Evolutionary conservation across 1,284 basidiomycete species (phyloP), one percentile per base, ranked within the genome.

Genomic region (Fomitopsis pinicola): DNA sequence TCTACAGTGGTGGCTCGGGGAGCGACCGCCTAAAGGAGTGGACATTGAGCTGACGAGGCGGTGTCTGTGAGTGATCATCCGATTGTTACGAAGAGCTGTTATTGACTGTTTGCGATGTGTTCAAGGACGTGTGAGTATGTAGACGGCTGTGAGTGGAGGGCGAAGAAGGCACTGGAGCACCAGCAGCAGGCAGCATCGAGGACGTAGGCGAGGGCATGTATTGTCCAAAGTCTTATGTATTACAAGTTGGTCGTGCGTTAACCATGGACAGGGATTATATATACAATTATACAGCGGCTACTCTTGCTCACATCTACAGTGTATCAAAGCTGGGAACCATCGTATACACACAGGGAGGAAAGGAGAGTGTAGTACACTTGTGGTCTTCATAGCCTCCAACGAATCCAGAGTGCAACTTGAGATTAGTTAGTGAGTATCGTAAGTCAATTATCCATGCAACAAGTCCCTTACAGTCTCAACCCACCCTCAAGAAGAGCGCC

Each of bases 101-200:
- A 42, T 26, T 28, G 38, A 52, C 50, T 55, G 5, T 17, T 35
- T 4, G 6, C 14, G 28, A 52, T 42, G 22, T 40, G 17, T 62
- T 33, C 5, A 33, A 94, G 89, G 38, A 83, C 85, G 42, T 96
- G 94, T 69, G 93, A 95, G 72, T 95, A 94, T 72, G 75, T 76
- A 52, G 77, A 84, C 1, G 87, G 82, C 12, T 96, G 93, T 67
- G 94, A 95, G 76, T 96, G 93, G 93, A 80, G 92, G 71, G 86
- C 87, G 62, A 73, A 78, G 65, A 91, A 87, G 69, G 87, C 87
- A 3, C 64, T 65, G 42, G 86, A 88, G 30, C 22, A 15, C 28
- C 35, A 35, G n/a, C 17, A n/a, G 26, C 17, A 35, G 42, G 36
- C 15, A 14, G 30, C 15, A 22, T 19, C 19, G 35, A 19, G 38